Evolutionary conservation across 441 rosid species (phyloP).

Genomic region (Pelargonium australe): DNA sequence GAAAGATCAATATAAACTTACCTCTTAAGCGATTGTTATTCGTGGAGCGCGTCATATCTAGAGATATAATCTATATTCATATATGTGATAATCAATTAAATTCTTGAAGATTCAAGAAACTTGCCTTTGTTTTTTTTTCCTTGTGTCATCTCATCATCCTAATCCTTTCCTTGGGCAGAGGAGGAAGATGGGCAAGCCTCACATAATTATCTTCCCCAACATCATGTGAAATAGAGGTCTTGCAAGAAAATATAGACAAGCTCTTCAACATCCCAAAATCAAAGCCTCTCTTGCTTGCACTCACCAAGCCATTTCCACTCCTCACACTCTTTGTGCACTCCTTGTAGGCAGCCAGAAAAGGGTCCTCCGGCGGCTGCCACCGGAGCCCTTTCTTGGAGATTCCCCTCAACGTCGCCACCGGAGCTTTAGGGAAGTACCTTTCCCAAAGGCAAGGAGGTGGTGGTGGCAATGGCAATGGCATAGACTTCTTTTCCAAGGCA

Average conservation of each 20-base stretch:
- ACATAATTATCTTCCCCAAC: slow-evolving; percentile 1
- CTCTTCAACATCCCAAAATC: neutral
- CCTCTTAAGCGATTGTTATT: too few species aligned
- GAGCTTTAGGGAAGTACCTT: neutral
- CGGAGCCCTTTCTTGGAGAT: neutral
- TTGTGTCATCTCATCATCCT: neutral
- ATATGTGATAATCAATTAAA: too few species aligned
- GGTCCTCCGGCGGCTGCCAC: slow-evolving; percentile 1
- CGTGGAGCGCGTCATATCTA: too few species aligned
- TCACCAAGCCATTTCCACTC: neutral
- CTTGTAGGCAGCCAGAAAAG: slow-evolving; percentile 5
- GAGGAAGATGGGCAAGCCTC: neutral
- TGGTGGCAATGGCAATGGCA: neutral
- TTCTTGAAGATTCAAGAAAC: neutral
- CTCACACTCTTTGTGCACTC: neutral
- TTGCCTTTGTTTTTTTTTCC: neutral
- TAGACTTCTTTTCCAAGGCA: neutral
- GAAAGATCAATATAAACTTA: too few species aligned
- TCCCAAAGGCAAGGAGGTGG: slow-evolving; percentile 3
- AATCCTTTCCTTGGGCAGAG: neutral
- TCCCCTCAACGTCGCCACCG: neutral
- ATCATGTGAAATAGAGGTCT: neutral
- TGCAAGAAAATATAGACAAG: neutral
- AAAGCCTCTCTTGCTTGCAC: neutral
- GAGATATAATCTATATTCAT: too few species aligned